Conservation (phyloP, 192 early-diverging fungal species). For the Podila epicladia region DNA sequence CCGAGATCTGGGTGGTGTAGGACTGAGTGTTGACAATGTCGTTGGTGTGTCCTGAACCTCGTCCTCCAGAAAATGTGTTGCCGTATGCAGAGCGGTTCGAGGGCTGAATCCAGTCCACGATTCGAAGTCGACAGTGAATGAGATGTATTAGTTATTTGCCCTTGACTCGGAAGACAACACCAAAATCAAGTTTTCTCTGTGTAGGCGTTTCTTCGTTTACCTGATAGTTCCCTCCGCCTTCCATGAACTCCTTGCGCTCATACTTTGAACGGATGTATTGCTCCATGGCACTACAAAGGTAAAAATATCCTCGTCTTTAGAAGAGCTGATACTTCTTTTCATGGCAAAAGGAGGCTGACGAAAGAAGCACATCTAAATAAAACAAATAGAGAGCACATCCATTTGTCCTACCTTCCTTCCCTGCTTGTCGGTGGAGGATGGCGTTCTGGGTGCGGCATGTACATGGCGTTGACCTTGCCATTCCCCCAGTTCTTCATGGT, state of each 20-base stretch:
- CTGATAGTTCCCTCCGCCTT: conserved; percentile 44
- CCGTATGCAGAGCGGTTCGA: conserved; percentile 36
- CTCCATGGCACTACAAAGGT: conserved; percentile 76
- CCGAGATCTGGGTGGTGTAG: conserved; percentile 42
- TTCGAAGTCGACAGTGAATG: neutral
- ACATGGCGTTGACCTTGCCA: conserved; percentile 70
- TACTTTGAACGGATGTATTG: conserved; percentile 94
- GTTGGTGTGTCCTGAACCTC: conserved; percentile 10
- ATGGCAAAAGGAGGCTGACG: neutral
- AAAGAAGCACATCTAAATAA: neutral
- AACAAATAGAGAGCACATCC: no score
- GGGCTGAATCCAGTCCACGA: neutral
- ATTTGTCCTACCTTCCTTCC: conserved; percentile 56
- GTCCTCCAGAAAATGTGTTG: conserved; percentile 44
- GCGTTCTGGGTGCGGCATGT: conserved; percentile 74
- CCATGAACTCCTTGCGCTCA: conserved; percentile 76
- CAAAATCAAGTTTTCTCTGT: no score
- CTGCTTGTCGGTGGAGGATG: conserved; percentile 73
- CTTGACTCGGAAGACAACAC: no score
- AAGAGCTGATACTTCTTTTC: neutral
- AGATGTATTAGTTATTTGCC: no score
- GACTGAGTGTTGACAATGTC: conserved; percentile 42
- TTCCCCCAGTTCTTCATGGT: conserved; percentile 70
- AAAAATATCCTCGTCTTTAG: neutral
- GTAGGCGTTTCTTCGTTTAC: neutral